Percentiles rank a stretch among this genome's conserved stretches.
Evolutionary conservation across 1,139 yeast species (phyloP).

Genomic region (Suhomyces bolitotheri): DNA sequence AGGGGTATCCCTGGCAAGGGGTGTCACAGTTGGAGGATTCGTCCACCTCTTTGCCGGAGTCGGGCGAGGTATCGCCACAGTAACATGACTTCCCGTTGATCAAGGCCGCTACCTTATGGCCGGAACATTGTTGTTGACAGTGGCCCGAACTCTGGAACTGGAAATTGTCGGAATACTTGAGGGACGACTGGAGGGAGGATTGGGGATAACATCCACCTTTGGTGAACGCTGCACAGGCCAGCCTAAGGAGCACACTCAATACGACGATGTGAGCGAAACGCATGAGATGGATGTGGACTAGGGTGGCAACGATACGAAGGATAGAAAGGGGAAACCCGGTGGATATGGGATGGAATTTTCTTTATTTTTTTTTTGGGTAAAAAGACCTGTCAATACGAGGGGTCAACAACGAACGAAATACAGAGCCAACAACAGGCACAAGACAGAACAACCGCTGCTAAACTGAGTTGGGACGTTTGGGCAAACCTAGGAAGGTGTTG

Average conservation of each 20-base stretch:
- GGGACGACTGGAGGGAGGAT: constrained; percentile 24
- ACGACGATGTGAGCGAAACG: constrained; percentile 2
- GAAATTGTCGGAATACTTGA: constrained; percentile 32
- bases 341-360: no score
- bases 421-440: not conserved
- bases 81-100: constrained; percentile 56
- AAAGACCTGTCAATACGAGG: no score
- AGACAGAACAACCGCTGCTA: not conserved
- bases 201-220: constrained; percentile 37
- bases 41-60: constrained; percentile 28
- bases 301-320: no score
- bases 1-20: constrained; percentile 57
- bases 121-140: constrained; percentile 50
- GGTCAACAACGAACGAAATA: not conserved
- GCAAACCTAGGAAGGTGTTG: no score
- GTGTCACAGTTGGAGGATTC: constrained; percentile 43
- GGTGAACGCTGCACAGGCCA: constrained; percentile 22
- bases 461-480: no score
- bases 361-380: no score
- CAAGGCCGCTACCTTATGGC: constrained; percentile 53
- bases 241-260: constrained; percentile 5
- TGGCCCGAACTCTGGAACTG: constrained; percentile 53
- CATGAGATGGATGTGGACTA: no score
- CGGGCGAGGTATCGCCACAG: constrained; percentile 55
- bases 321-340: no score